A percentile compares a stretch with the other conserved stretches of the same genome.
Evolutionary conservation across 2,329 filamentous ascomycete genomes (phyloP).

Genomic region (Scytalidium sp.): DNA sequence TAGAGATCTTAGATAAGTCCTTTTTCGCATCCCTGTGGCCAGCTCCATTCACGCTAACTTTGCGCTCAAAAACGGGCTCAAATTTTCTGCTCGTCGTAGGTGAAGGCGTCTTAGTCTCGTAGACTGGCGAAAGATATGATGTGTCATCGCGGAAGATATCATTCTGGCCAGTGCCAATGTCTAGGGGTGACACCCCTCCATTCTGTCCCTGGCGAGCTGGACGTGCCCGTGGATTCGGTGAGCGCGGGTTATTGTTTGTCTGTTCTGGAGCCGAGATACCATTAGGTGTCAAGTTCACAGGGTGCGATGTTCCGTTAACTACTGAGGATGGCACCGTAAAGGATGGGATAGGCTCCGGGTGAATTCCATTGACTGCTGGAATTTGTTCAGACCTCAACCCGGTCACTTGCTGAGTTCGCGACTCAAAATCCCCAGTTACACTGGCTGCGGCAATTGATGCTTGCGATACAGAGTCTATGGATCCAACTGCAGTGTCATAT

Average conservation of each 20-base stretch:
- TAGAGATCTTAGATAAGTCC: constrained; percentile 7
- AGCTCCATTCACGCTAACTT: constrained; percentile 9
- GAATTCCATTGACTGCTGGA: constrained; percentile 23
- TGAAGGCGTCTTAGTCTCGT: constrained; percentile 69
- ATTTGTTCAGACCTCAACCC: constrained; percentile 13
- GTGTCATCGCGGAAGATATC: constrained; percentile 23
- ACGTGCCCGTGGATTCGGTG: constrained; percentile 22
- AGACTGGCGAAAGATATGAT: constrained; percentile 66
- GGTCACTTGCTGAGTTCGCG: constrained; percentile 1
- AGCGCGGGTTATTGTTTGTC: constrained; percentile 17
- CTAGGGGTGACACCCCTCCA: constrained; percentile 26
- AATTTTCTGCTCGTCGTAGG: constrained; percentile 57
- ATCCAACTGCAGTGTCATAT: constrained; percentile 18
- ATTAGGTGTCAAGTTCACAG: constrained; percentile 7
- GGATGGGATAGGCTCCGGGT: constrained; percentile 9
- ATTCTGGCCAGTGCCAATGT: constrained; percentile 22
- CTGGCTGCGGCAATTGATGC: constrained; percentile 20
- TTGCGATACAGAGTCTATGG: constrained; percentile 24
- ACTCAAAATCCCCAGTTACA: constrained; percentile 16
- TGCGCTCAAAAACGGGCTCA: constrained; percentile 32
- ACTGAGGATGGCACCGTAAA: constrained; percentile 3
- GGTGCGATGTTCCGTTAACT: constrained; percentile 10
- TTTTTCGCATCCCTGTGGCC: constrained; percentile 13
- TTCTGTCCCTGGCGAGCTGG: constrained; percentile 20
- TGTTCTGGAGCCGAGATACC: constrained; percentile 15